Evolutionary conservation across 2,329 filamentous ascomycete species (phyloP).

Genomic region (Colletotrichum sp.): DNA sequence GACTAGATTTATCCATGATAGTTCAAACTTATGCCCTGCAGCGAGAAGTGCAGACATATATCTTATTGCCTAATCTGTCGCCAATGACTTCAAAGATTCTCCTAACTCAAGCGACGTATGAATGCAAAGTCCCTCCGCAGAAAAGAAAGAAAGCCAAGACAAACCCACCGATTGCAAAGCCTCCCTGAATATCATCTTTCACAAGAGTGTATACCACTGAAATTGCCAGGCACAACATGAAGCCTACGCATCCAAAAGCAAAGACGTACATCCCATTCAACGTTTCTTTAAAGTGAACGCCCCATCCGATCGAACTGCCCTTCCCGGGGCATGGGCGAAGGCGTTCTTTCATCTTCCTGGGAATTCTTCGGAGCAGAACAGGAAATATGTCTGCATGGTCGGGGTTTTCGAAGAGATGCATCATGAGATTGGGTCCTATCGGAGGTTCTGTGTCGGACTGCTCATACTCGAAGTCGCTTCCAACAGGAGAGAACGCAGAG

Average conservation of each 20-base stretch:
- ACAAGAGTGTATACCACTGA: not conserved
- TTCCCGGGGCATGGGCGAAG: not conserved
- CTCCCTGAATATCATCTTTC: not conserved
- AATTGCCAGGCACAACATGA: not conserved
- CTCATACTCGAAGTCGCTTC: not conserved
- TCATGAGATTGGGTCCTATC: not conserved
- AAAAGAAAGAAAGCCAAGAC: not conserved
- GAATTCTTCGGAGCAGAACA: not conserved
- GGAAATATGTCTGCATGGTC: not conserved
- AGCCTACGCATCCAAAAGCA: not conserved
- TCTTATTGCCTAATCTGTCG: fast-evolving
- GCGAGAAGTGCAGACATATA: not conserved
- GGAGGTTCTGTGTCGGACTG: not conserved
- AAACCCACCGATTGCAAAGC: not conserved
- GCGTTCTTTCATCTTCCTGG: not conserved
- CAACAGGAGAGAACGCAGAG: not conserved
- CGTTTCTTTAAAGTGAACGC: not conserved
- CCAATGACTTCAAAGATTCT: not conserved
- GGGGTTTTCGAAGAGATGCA: not conserved
- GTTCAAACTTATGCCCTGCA: not conserved
- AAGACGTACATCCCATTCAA: constrained; percentile 5
- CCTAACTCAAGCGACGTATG: not conserved
- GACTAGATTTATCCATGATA: no score
- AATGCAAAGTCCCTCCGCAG: not conserved
- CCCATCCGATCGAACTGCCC: not conserved